These are phyloP conservation scores for Cladorrhinum samala DNA, from an alignment of 495 filamentous ascomycete genomes.

Conservation along the genomic window DNA sequence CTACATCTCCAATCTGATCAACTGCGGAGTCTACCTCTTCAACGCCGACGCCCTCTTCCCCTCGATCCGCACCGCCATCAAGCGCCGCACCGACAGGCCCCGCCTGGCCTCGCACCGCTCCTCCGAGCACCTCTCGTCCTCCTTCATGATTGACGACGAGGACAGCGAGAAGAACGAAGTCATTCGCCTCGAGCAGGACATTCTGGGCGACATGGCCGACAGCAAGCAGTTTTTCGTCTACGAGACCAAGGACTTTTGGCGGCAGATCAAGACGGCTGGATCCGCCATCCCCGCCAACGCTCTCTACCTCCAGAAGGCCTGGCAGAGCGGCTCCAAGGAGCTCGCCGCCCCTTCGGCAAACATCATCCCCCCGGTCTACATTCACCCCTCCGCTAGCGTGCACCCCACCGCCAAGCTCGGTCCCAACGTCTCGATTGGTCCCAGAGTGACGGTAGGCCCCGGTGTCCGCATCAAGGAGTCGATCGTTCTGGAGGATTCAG, in stretches of 20 bases:
- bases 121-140: conserved; percentile 82
- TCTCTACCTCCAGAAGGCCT: conserved; percentile 92
- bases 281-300: conserved; percentile 97
- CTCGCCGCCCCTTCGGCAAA: conserved; percentile 78
- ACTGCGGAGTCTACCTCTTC: conserved; percentile 99
- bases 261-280: conserved; percentile 98
- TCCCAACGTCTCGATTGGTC: conserved; percentile 93
- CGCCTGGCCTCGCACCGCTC: conserved; percentile 91
- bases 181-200: conserved; percentile 94
- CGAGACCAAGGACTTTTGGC: conserved; percentile 99
- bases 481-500: conserved; percentile 89
- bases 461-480: conserved; percentile 92
- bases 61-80: conserved; percentile 89
- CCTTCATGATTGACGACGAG: conserved; percentile 66
- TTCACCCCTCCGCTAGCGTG: conserved; percentile 89
- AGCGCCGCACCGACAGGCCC: conserved; percentile 89
- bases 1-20: conserved; percentile 97
- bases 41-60: conserved; percentile 93
- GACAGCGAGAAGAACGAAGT: conserved; percentile 77
- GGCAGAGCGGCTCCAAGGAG: conserved; percentile 75
- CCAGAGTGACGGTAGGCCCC: conserved; percentile 74
- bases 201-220: conserved; percentile 92
- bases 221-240: conserved; percentile 98
- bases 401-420: conserved; percentile 95
- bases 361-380: conserved; percentile 91